Conservation (phyloP, 176 grass and related monocot species). For the Saccharum officinarum region DNA sequence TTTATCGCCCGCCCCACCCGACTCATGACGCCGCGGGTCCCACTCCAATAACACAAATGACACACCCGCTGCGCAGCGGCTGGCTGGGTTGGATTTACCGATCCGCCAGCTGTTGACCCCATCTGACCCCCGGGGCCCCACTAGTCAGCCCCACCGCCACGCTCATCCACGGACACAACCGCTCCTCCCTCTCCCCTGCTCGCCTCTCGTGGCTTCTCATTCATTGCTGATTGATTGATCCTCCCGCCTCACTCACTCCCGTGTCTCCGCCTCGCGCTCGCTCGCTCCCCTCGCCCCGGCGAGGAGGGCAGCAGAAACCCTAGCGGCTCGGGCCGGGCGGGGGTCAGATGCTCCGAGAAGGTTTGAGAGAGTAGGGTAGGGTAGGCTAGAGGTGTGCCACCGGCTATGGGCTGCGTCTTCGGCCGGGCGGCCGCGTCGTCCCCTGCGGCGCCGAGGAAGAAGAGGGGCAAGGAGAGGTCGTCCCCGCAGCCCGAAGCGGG, state of each 20-base stretch:
- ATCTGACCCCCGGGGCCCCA: not conserved
- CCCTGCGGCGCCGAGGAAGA: not conserved
- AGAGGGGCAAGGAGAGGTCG: conserved; percentile 15
- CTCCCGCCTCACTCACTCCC: not conserved
- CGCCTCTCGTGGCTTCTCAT: not conserved
- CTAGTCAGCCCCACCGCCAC: conserved; percentile 14
- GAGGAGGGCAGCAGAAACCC: not conserved
- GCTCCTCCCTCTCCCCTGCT: not conserved
- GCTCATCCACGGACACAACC: not conserved
- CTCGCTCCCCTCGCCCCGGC: not conserved
- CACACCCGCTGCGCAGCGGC: no score
- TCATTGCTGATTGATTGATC: conserved; percentile 7
- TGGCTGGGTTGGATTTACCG: not conserved
- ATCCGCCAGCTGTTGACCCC: conserved; percentile 26
- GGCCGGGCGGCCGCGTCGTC: conserved; percentile 29
- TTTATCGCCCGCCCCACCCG: not conserved
- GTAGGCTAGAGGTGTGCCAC: not conserved
- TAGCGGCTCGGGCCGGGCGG: not conserved
- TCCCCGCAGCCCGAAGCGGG: conserved; percentile 14
- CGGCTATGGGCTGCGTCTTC: conserved; percentile 55
- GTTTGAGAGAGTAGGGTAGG: not conserved
- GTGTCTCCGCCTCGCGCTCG: not conserved
- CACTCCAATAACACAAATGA: no score
- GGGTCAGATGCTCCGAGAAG: not conserved
- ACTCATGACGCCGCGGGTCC: conserved; percentile 1